phyloP scores from a whole-genome alignment of 2,329 filamentous ascomycete genomes.

The Paradendryphiella salina region DNA sequence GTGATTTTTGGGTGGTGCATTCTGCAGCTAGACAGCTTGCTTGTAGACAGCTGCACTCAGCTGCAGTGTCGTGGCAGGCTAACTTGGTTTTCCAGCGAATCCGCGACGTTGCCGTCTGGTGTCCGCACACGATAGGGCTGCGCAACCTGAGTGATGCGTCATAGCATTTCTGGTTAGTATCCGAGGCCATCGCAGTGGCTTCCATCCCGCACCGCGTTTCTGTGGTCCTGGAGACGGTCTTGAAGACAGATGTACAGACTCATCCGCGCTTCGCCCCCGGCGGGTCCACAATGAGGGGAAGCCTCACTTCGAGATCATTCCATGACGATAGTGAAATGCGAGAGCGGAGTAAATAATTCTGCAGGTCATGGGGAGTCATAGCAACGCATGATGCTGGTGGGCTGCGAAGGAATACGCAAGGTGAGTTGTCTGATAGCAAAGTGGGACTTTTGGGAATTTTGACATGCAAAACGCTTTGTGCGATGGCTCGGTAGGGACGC shows the following conservation, averaged over 20 bases:
- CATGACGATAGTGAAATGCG: constrained; percentile 14
- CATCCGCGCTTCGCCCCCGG: constrained; percentile 1
- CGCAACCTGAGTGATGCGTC: constrained; percentile 35
- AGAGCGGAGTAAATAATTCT: constrained; percentile 36
- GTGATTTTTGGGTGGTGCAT: constrained; percentile 38
- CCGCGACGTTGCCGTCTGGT: constrained; percentile 26
- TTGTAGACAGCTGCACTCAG: constrained; percentile 32
- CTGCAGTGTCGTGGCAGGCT: constrained; percentile 39
- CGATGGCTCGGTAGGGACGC: constrained; percentile 32
- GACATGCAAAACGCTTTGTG: constrained; percentile 34
- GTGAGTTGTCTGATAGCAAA: constrained; percentile 45
- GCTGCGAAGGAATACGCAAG: constrained; percentile 40
- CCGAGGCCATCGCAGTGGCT: constrained; percentile 4
- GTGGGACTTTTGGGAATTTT: constrained; percentile 33
- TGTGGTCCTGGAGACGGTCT: constrained; percentile 3
- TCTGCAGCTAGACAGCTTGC: constrained; percentile 41
- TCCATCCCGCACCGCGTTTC: constrained; percentile 1
- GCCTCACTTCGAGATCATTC: constrained; percentile 4
- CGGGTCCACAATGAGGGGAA: constrained; percentile 3
- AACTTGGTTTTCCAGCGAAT: constrained; percentile 39
- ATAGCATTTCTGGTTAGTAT: constrained; percentile 19
- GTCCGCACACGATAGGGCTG: constrained; percentile 35
- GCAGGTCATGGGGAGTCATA: constrained; percentile 34
- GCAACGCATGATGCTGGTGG: constrained; percentile 24
- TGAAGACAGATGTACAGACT: constrained; percentile 9